Base-by-base conservation (phyloP, 2,329 filamentous ascomycete genomes). In the Aspergillus clavatus region DNA sequence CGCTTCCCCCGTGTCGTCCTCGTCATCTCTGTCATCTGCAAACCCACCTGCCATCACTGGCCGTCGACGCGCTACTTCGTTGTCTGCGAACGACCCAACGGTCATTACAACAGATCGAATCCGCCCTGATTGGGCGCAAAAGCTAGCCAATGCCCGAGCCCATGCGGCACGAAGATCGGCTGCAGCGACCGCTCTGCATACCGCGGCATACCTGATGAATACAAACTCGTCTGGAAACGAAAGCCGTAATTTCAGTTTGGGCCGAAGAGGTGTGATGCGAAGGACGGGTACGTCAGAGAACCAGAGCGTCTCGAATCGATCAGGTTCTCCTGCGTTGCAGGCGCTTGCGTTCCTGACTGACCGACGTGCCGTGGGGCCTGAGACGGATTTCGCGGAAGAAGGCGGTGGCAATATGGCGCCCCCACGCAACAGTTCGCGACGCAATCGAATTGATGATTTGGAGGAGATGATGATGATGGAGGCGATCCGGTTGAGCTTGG, bases 381-480 rank as follows among this genome's bases (percentile, higher is more conserved):
- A 71, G 38, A 60, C 56, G 45, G 64, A 67, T 44, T 66, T 64
- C 31, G 58, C 60, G 1, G 65, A 66, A 51, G 65, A 70, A 38
- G 58, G 55, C 6, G 41, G 60, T 7, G 57, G 57, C 1, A 65
- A 61, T 53, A 45, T 68, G 19, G 62, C 68, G 27, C 66, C 71
- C 4, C 62, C 71, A 12, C 69, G 71, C n/a, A 65, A 77, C 6
- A 78, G 75, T 54, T 79, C 78, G 27, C 71, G 83, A 48, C 72
- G 81, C 50, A 79, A 68, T 45, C 78, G 88, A 23, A 81, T 94
- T 62, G 88, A 94, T 18, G 90, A 97, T 56, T 77, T 97, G 0
- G 93, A 98, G 64, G 91, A 95, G 39, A 87, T 98, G 74, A 98
- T 98, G 93, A 89, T 97, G 75, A 89, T 93, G 77, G 93, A 98